Evolutionary conservation across 306 rosid species (phyloP).

Genomic region (Geum urbanum): DNA sequence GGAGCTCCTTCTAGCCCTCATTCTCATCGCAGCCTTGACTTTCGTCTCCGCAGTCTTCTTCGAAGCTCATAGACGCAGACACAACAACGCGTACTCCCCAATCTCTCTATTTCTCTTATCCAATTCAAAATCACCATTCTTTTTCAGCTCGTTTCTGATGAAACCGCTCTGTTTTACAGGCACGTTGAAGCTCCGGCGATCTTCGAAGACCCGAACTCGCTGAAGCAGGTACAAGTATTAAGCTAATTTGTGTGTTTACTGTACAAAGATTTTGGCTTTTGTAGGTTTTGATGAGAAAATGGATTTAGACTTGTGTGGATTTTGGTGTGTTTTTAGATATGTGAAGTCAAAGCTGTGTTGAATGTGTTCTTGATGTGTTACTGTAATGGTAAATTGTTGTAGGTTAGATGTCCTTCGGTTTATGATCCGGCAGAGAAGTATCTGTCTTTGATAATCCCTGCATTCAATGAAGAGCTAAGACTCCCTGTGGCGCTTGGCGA

Average conservation of each 20-base stretch:
- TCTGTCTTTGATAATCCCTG: slow-evolving; percentile 79
- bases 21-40: slow-evolving; percentile 33
- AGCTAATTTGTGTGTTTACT: slow-evolving; percentile 1
- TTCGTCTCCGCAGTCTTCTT: slow-evolving; percentile 42
- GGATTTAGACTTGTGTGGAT: neutral
- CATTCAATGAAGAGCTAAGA: slow-evolving; percentile 80
- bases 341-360: neutral
- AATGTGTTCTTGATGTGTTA: slow-evolving; percentile 9
- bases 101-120: neutral
- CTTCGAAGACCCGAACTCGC: slow-evolving; percentile 75
- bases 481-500: slow-evolving; percentile 89
- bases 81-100: slow-evolving; percentile 56
- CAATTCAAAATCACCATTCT: neutral
- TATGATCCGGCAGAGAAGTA: slow-evolving; percentile 86
- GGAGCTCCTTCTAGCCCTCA: slow-evolving; percentile 34
- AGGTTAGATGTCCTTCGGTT: slow-evolving; percentile 80
- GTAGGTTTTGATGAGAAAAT: neutral
- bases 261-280: slow-evolving; percentile 6
- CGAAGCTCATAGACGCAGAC: slow-evolving; percentile 69
- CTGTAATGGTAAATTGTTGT: slow-evolving; percentile 14
- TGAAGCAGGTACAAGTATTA: slow-evolving; percentile 49
- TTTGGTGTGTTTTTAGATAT: neutral
- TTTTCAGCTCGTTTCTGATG: neutral
- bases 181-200: slow-evolving; percentile 78
- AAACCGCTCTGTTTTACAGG: slow-evolving; percentile 32